These are phyloP conservation scores for Beauveria sp. DNA, from an alignment of 2,329 filamentous ascomycete genomes.

Conservation along the genomic window DNA sequence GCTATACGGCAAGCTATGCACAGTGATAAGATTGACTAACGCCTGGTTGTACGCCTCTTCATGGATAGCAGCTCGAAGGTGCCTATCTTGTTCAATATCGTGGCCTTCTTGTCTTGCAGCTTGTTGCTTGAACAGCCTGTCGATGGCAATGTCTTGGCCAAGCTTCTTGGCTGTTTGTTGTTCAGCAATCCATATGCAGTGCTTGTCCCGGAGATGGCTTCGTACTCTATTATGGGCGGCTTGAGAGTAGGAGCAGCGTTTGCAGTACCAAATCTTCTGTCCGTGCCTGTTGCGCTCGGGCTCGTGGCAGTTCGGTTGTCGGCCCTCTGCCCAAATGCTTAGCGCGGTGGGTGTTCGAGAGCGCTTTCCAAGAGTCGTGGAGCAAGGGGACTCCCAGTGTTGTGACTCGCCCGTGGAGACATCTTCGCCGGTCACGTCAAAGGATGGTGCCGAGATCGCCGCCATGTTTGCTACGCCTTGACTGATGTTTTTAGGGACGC, in stretches of 20 bases:
- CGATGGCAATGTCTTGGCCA: background rate
- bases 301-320: background rate
- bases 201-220: background rate
- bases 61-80: background rate
- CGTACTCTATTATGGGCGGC: slow-evolving; percentile 1
- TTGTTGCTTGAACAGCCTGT: background rate
- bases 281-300: background rate
- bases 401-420: background rate
- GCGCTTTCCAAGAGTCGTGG: background rate
- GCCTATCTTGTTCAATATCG: background rate
- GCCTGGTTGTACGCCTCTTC: slow-evolving; percentile 2
- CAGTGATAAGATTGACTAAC: slow-evolving; percentile 3
- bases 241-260: slow-evolving; percentile 5
- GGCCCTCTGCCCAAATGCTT: slow-evolving; percentile 3
- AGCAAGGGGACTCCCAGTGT: background rate
- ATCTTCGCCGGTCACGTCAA: background rate
- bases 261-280: slow-evolving; percentile 2
- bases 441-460: background rate
- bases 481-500: background rate
- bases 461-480: background rate
- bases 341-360: background rate
- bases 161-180: slow-evolving; percentile 1
- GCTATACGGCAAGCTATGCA: background rate
- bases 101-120: slow-evolving; percentile 1
- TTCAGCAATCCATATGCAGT: background rate